phyloP scores from a whole-genome alignment of 2,329 filamentous ascomycete species.

The Rhynchosporium graminicola region DNA sequence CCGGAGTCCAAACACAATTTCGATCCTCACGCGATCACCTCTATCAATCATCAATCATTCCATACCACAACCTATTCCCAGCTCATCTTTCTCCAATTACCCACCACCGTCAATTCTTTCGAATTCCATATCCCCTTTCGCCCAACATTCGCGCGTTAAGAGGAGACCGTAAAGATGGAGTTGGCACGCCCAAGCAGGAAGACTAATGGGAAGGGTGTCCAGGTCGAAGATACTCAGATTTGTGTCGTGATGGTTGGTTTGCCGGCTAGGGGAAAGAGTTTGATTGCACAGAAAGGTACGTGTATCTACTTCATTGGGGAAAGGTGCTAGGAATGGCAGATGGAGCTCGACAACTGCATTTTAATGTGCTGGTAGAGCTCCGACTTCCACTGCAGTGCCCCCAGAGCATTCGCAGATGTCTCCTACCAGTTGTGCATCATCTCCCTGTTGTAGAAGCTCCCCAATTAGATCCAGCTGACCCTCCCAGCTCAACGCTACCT shows the following conservation, averaged over 20 bases:
- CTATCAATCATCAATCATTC: slow-evolving; percentile 1
- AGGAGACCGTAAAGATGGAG: slow-evolving; percentile 25
- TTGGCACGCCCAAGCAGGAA: slow-evolving; percentile 34
- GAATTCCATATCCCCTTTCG: background rate
- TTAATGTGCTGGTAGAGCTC: background rate
- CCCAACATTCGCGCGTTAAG: background rate
- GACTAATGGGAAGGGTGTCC: slow-evolving; percentile 69
- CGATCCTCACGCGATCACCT: slow-evolving; percentile 32
- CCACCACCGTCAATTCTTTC: slow-evolving; percentile 12
- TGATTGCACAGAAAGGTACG: slow-evolving; percentile 95
- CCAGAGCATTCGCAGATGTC: background rate
- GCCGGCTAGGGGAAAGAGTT: slow-evolving; percentile 92
- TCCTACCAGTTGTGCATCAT: background rate
- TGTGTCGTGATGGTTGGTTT: slow-evolving; percentile 99
- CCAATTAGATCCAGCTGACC: slow-evolving; percentile 17
- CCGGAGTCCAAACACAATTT: background rate
- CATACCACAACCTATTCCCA: background rate
- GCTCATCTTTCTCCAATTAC: slow-evolving; percentile 1
- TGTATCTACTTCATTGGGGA: background rate
- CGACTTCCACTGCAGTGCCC: background rate
- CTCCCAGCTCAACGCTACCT: slow-evolving; percentile 82
- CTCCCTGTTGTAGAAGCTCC: background rate
- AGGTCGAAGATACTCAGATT: slow-evolving; percentile 95
- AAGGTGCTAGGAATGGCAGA: background rate
- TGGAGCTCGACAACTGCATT: background rate